Percentiles rank a stretch among this genome's conserved stretches.
These are phyloP conservation scores for Aegilops tauschii DNA, from an alignment of 176 grass and related monocot genomes.

Conservation along the genomic window DNA sequence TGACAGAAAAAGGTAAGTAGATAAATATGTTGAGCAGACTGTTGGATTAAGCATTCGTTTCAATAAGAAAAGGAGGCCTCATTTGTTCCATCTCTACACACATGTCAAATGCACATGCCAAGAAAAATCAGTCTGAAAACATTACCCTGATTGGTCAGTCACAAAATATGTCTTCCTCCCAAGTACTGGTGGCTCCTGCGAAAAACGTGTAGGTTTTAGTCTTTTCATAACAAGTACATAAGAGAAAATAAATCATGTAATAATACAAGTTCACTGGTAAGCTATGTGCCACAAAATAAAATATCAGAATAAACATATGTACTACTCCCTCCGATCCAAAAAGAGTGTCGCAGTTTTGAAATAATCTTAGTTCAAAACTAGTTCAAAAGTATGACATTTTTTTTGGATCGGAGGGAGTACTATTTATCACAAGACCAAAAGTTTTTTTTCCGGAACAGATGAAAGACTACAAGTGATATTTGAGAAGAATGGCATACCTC, in stretches of 20 bases:
- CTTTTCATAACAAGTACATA: slow-evolving; percentile 15
- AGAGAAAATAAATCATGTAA: not conserved
- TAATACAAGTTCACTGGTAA: not conserved
- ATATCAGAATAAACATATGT: not conserved
- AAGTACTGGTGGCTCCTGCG: slow-evolving; percentile 89
- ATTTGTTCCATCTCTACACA: slow-evolving; percentile 8
- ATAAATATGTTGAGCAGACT: not conserved
- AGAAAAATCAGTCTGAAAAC: not conserved
- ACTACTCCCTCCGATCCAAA: not conserved
- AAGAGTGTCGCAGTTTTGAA: not conserved
- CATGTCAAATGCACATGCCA: not conserved
- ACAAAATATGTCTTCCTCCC: slow-evolving; percentile 84
- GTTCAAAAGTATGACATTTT: no score
- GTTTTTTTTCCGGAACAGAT: not conserved
- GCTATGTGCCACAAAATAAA: slow-evolving; percentile 8
- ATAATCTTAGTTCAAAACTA: no score
- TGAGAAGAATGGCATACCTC: slow-evolving; percentile 52
- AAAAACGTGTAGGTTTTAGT: slow-evolving; percentile 1
- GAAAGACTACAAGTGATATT: not conserved
- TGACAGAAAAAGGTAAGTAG: not conserved
- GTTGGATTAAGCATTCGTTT: not conserved
- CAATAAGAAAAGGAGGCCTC: not conserved
- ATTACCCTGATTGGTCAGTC: slow-evolving; percentile 72
- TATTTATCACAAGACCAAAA: not conserved
- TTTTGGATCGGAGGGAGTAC: not conserved